Evolutionary conservation across 148 eudicot species (phyloP), one percentile per base, ranked within the genome.

Genomic region (Rhododendron molle): DNA sequence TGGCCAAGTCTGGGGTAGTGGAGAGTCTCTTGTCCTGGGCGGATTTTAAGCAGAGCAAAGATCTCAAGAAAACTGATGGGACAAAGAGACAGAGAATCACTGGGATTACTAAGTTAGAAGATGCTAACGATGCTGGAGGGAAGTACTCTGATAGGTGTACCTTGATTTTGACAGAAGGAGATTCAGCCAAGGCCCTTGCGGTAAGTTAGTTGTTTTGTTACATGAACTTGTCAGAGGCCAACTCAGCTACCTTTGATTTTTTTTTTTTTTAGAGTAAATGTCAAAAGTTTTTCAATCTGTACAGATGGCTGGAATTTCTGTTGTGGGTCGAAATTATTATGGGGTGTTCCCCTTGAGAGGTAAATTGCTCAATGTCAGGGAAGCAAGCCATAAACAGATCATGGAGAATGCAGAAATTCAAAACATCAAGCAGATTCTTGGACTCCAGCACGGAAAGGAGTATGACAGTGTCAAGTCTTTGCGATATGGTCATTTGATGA

Each of bases 291-390:
- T 74, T 74, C n/a, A 46, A 26, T 62, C 81, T 83, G 3, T 83
- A 28, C 87, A 95, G 99, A 91, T 94, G 93, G 90, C 98, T 86
- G 98, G 98, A 46, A 86, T 95, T 16, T 87, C 93, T 81, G 95
- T 90, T 8, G 95, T 95, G 60, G 96, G 96, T 26, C 89, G 94
- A 67, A 82, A 92, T 50, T 80, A 81, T 26, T 97, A 92, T 86
- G 99, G 99, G 16, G 98, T 95, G 80, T 97, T 97, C 84, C 99
- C 99, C 28, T 89, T 97, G 82, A 92, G 95, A 87, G 99, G 99
- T 60, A 97, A 97, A 88, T 81, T 97, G 91, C 95, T 95, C 58
- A 97, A 97, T 92, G 99, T 97, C 76, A 92, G 99, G 92, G 99
- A 97, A 94, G 99, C 99, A 84, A 95, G 90, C 85, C 92, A 90